phyloP scores from a whole-genome alignment of 768 basidiomycete genomes.

The Gautieria morchelliformis region DNA sequence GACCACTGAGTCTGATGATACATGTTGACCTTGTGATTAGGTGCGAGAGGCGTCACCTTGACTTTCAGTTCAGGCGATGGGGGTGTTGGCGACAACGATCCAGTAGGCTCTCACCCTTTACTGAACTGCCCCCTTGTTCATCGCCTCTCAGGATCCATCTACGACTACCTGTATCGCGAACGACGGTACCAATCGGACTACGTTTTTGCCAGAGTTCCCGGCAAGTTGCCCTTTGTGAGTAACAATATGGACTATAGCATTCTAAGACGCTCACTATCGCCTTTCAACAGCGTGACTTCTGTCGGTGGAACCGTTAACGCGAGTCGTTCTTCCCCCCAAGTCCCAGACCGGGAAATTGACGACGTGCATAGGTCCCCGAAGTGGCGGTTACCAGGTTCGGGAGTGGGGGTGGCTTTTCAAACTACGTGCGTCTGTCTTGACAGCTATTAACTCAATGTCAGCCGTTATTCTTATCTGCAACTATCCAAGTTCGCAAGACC shows the following conservation, averaged over 20 bases:
- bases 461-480: not conserved
- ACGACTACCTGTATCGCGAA: constrained; percentile 50
- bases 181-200: constrained; percentile 41
- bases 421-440: not conserved
- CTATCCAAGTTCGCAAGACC: constrained; percentile 1
- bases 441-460: not conserved
- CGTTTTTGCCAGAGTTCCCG: constrained; percentile 51
- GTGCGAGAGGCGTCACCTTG: constrained; percentile 56
- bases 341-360: not conserved
- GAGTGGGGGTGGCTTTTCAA: constrained; percentile 5
- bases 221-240: constrained; percentile 37
- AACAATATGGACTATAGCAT: no score
- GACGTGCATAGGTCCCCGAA: not conserved
- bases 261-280: not conserved
- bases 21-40: constrained; percentile 21
- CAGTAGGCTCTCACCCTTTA: constrained; percentile 9
- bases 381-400: constrained; percentile 3
- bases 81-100: constrained; percentile 58
- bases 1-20: not conserved
- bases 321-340: not conserved
- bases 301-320: constrained; percentile 57
- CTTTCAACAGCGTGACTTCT: constrained; percentile 45
- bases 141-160: constrained; percentile 28
- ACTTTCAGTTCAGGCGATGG: constrained; percentile 57
- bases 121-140: not conserved